Conservation (phyloP, 331 rosid genomes). For the Quercus phellos region DNA sequence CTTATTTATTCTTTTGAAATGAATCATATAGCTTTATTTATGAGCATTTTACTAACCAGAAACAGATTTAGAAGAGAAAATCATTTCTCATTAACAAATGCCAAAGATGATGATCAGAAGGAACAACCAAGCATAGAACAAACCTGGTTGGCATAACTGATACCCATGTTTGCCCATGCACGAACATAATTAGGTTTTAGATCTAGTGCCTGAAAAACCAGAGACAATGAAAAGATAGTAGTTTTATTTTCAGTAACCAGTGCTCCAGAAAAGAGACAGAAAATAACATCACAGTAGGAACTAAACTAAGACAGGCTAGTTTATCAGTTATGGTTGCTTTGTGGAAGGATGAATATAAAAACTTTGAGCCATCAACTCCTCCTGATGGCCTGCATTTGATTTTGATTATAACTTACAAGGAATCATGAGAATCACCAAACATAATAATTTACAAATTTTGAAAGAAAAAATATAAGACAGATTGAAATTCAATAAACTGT, state of each 20-base stretch:
- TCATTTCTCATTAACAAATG: not conserved
- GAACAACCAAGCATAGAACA: conserved; percentile 4
- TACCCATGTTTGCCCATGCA: conserved; percentile 99
- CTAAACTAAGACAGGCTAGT: not conserved
- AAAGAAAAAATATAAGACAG: not conserved
- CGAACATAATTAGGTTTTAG: conserved; percentile 98
- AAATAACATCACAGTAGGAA: not conserved
- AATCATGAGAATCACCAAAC: not conserved
- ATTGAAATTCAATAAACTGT: not conserved
- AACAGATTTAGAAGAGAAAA: not conserved
- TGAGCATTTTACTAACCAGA: not conserved
- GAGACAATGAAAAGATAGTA: not conserved
- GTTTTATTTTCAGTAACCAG: not conserved
- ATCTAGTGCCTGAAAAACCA: conserved; percentile 74
- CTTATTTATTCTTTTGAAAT: not conserved
- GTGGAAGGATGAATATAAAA: not conserved
- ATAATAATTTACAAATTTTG: not conserved
- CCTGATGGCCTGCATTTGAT: not conserved
- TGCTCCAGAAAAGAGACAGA: not conserved
- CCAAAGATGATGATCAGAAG: not conserved
- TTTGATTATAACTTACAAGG: not conserved
- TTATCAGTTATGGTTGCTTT: not conserved
- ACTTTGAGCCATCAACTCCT: not conserved
- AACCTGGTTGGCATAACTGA: conserved; percentile 98
- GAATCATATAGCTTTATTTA: not conserved